Evolutionary conservation across 495 filamentous ascomycete species (phyloP).

Genomic region (Aspergillus saccharolyticus): DNA sequence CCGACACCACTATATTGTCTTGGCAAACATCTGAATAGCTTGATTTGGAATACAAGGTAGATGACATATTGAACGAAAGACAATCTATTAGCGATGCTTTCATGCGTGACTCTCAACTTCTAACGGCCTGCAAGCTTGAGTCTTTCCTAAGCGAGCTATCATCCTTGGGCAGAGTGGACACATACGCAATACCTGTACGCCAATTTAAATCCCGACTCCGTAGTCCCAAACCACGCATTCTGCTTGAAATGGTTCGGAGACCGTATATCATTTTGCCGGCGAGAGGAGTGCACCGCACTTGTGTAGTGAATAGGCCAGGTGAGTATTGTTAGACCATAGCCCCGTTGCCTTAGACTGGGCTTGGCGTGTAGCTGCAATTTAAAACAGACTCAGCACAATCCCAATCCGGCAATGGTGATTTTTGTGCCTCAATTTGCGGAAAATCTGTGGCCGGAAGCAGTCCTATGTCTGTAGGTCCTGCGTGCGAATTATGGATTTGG

Average conservation of each 20-base stretch:
- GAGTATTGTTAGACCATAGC: not conserved
- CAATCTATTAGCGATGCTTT: not conserved
- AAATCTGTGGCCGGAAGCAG: not conserved
- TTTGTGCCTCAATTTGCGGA: not conserved
- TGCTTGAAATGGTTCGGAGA: not conserved
- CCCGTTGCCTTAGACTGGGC: not conserved
- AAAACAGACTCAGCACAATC: not conserved
- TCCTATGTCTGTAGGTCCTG: not conserved
- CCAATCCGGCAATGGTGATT: no score
- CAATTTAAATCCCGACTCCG: not conserved
- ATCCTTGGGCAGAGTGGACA: not conserved
- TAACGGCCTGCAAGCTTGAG: not conserved
- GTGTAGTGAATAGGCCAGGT: not conserved
- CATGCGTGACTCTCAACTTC: not conserved
- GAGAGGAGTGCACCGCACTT: not conserved
- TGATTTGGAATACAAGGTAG: no score
- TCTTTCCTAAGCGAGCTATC: not conserved
- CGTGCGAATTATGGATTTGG: no score
- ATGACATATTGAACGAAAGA: not conserved
- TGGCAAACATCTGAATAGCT: constrained; percentile 18
- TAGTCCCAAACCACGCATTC: not conserved
- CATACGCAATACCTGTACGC: not conserved
- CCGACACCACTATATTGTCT: constrained; percentile 26
- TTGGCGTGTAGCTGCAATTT: not conserved
- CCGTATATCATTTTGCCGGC: not conserved